Evolutionary conservation across 2,329 filamentous ascomycete species (phyloP).

Genomic region (Cercospora sp.): DNA sequence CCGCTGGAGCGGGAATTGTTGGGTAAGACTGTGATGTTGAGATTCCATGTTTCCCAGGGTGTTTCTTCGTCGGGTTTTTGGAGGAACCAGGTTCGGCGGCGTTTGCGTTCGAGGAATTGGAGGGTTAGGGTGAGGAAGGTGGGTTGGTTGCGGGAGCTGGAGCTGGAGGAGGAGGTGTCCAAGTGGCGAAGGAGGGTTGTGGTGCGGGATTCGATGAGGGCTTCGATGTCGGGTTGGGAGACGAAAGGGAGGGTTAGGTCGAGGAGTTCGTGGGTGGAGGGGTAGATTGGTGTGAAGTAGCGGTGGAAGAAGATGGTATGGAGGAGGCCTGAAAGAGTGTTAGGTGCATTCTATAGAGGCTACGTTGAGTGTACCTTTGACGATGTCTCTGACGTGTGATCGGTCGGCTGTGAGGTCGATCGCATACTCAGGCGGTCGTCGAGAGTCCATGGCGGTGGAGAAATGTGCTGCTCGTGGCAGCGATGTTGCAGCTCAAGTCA

Average conservation of each 20-base stretch:
- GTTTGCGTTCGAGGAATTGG: conserved; percentile 91
- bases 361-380: conserved; percentile 63
- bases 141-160: conserved; percentile 35
- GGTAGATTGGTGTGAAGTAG: conserved; percentile 84
- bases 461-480: conserved; percentile 13
- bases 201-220: conserved; percentile 86
- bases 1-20: background rate
- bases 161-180: conserved; percentile 48
- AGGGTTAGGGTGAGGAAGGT: conserved; percentile 76
- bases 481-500: conserved; percentile 6
- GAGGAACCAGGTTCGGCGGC: conserved; percentile 76
- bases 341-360: background rate
- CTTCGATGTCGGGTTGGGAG: conserved; percentile 86
- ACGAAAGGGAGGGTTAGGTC: conserved; percentile 88
- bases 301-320: conserved; percentile 99
- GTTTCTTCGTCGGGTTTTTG: conserved; percentile 83
- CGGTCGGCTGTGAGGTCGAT: conserved; percentile 93
- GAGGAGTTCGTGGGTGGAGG: conserved; percentile 82
- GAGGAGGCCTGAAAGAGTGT: conserved; percentile 67
- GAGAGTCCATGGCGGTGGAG: conserved; percentile 57
- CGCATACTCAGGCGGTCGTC: conserved; percentile 79
- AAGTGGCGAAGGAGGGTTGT: conserved; percentile 74
- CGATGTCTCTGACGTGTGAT: conserved; percentile 82
- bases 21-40: conserved; percentile 75
- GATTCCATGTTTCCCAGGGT: conserved; percentile 94